Base-by-base conservation (phyloP, 208 protist genomes). In the Trypanosoma cruzi region DNA sequence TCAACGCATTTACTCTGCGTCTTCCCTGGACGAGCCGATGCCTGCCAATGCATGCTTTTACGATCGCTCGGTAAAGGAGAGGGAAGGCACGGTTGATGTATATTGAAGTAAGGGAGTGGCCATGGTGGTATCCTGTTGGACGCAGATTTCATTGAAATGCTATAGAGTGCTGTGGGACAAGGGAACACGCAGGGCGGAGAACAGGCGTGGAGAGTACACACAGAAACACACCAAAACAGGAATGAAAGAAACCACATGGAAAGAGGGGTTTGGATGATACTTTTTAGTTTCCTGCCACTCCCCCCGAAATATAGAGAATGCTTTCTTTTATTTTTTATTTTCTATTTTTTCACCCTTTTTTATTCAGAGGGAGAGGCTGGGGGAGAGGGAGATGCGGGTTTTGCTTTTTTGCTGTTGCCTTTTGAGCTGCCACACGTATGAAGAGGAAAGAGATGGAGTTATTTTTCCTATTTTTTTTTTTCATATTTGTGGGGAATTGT, bases 1-100 rank as follows among this genome's bases (percentile, higher is more conserved):
- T 46, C 26, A 59, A 5, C 67, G 76, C 24, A 61, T 90, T 50
- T 90, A 71, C 54, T 50, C 67, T 16, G 37, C 62, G 2, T 37
- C 62, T 6, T 72, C 73, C 8, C 53, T 65, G 6, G 73, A 79
- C 36, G 73, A 74, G 28, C 68, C 72, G 52, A 68, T 90, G 0
- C 84, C 86, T 11, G 77, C 80, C 18, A 92, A 92, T 61, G 77
- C 84, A 55, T 85, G 88, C 46, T 85, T 95, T 36, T 91, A 90
- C 57, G 89, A 95, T 77, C 82, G 89, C 4, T 73, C 81, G 28
- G 62, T 48, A 32, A 95, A 93, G 73, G 84, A 86, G 67, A 65
- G 57, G 24, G 46, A 46, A 20, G 31, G 53, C n/a, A 36, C 31
- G 13, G n/a, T 58, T 58, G 24, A 52, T 1, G 18, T 52, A 1